Percentiles rank a stretch among this genome's conserved stretches.
Conservation (phyloP, 768 basidiomycete genomes). For the Favolaschia claudopus region DNA sequence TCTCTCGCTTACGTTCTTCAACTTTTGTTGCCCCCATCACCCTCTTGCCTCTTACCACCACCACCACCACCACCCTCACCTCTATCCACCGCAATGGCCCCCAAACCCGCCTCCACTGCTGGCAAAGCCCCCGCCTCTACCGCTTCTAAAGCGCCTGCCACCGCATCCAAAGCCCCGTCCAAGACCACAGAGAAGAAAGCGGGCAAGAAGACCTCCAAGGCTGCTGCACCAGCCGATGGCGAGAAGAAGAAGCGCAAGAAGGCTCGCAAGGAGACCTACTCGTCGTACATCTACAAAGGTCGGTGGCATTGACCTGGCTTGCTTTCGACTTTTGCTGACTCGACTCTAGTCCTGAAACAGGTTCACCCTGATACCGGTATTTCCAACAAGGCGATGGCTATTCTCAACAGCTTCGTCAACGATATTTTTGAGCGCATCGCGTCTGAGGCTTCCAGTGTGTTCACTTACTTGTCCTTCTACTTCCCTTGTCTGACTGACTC, state of each 20-base stretch:
- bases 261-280: conserved; percentile 90
- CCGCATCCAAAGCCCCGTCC: conserved; percentile 39
- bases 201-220: conserved; percentile 81
- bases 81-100: conserved; percentile 54
- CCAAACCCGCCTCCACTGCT: conserved; percentile 84
- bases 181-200: conserved; percentile 53
- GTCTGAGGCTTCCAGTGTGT: conserved; percentile 86
- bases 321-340: not conserved
- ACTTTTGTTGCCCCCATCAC: no score
- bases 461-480: not conserved
- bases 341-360: conserved; percentile 84
- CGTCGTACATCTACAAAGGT: conserved; percentile 94
- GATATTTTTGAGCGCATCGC: conserved; percentile 95
- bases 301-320: conserved; percentile 5
- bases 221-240: conserved; percentile 68
- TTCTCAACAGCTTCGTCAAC: conserved; percentile 95
- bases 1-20: conserved; percentile 24
- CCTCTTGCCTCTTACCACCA: conserved; percentile 30
- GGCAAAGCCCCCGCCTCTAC: conserved; percentile 81
- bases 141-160: conserved; percentile 79
- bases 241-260: conserved; percentile 91
- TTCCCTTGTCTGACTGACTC: not conserved
- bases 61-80: conserved; percentile 20
- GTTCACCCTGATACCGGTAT: conserved; percentile 99
- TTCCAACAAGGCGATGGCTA: conserved; percentile 99